Evolutionary conservation across 75 land plant genomes (phyloP), one percentile per base, ranked within the genome.

Genomic region (Sequoiadendron giganteum): DNA sequence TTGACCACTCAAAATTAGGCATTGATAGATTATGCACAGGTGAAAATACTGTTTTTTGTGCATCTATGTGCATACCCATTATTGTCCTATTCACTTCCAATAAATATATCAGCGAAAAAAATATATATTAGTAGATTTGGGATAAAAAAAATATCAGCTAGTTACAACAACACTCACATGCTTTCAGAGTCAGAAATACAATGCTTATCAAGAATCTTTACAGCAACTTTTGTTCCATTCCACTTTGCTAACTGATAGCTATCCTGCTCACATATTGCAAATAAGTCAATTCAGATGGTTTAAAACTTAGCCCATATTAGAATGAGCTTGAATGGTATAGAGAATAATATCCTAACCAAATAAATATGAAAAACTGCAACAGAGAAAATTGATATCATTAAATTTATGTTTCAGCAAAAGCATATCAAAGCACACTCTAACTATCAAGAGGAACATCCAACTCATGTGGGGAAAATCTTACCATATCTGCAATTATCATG

Each of bases 181-280:
- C 88, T 88, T 25, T 94, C 95, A 43, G 95, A 91, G 87, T 95
- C 92, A 45, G 90, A 85, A 87, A 90, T 87, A 89, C 88, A 70
- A 75, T 96, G 94, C 87, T 92, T 92, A 72, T 94, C 90, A 80
- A 96, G 92, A 82, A 95, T 92, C 92, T 97, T 97, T 19, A 96
- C 99, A 68, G 91, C 89, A 85, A 98, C 99, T 85, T 93, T 97
- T 16, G 96, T 97, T 25, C 99, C 99, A 92, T 96, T 98, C 99
- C 99, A 98, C 84, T 93, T 98, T 42, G 97, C 99, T 48, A 95
- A 91, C 90, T 94, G 93, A 92, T 95, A 95, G 56, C 89, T 68
- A 45, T 94, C 95, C 97, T 95, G 94, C 19, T 52, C 40, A 30
- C 10, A 86, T 42, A 34, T 86, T 73, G 43, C n/a, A 52, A 86